Conservation (phyloP, 345 rosid genomes). For the Boechera stricta region DNA sequence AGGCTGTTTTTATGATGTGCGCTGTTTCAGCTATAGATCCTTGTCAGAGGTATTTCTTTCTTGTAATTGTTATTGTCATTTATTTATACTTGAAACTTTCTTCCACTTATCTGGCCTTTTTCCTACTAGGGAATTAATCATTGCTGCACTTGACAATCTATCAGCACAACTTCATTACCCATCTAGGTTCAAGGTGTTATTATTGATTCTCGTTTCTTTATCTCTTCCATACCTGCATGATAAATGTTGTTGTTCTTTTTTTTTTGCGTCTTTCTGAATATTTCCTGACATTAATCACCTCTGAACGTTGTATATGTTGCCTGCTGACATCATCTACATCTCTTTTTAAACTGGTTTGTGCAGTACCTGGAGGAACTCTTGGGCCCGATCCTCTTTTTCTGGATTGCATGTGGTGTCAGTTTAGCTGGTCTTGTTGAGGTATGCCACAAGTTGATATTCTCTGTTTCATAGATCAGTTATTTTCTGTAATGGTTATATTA, state of each 20-base stretch:
- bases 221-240: slow-evolving; percentile 10
- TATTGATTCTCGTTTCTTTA: slow-evolving; percentile 17
- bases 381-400: slow-evolving; percentile 80
- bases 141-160: slow-evolving; percentile 65
- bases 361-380: slow-evolving; percentile 92
- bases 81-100: slow-evolving; percentile 15
- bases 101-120: slow-evolving; percentile 34
- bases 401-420: slow-evolving; percentile 91
- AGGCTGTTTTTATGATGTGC: slow-evolving; percentile 93
- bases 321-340: slow-evolving; percentile 27
- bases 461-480: slow-evolving; percentile 7
- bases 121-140: slow-evolving; percentile 76
- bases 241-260: not conserved
- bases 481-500: slow-evolving; percentile 16
- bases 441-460: slow-evolving; percentile 35
- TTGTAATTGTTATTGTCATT: slow-evolving; percentile 13
- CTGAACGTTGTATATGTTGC: slow-evolving; percentile 21
- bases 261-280: not conserved
- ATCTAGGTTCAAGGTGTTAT: slow-evolving; percentile 73
- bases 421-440: slow-evolving; percentile 92
- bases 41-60: slow-evolving; percentile 67
- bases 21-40: slow-evolving; percentile 82
- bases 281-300: not conserved
- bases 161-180: slow-evolving; percentile 76
- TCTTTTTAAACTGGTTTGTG: slow-evolving; percentile 28